A percentile compares a stretch with the other conserved stretches of the same genome.
Evolutionary conservation across 352 stramenopile genomes (phyloP).

Genomic region (Globisporangium abappressorium): DNA sequence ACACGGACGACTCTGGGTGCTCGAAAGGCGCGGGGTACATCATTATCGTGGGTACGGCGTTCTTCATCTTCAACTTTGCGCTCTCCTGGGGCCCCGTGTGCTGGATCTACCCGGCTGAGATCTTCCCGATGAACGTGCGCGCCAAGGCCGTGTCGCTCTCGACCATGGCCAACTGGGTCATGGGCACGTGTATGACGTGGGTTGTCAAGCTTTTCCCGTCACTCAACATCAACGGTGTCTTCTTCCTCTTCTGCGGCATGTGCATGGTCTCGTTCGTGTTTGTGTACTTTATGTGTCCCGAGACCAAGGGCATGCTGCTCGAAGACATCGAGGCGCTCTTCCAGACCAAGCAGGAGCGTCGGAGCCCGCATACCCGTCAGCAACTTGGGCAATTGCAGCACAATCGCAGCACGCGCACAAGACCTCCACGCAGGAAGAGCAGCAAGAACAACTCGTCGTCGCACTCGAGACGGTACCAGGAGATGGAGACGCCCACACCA

Average conservation of each 20-base stretch:
- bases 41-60: slow-evolving; percentile 32
- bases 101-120: slow-evolving; percentile 55
- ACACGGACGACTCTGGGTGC: slow-evolving; percentile 31
- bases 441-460: slow-evolving; percentile 3
- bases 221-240: slow-evolving; percentile 51
- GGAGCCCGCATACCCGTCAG: not conserved
- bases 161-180: slow-evolving; percentile 44
- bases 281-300: slow-evolving; percentile 30
- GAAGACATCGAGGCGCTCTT: slow-evolving; percentile 47
- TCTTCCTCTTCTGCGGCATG: slow-evolving; percentile 49
- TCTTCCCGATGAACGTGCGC: slow-evolving; percentile 45
- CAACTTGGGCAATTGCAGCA: not conserved
- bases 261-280: slow-evolving; percentile 37
- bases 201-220: slow-evolving; percentile 26
- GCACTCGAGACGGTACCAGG: not conserved
- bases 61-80: slow-evolving; percentile 57
- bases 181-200: slow-evolving; percentile 34
- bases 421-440: not conserved
- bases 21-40: slow-evolving; percentile 33
- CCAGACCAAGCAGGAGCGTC: slow-evolving; percentile 6
- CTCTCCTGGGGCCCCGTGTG: slow-evolving; percentile 47
- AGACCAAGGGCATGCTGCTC: slow-evolving; percentile 40
- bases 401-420: not conserved
- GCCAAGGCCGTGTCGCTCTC: slow-evolving; percentile 44
- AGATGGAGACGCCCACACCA: not conserved